phyloP scores from a whole-genome alignment of 2,329 filamentous ascomycete genomes.

The Magnaporthales sp. region DNA sequence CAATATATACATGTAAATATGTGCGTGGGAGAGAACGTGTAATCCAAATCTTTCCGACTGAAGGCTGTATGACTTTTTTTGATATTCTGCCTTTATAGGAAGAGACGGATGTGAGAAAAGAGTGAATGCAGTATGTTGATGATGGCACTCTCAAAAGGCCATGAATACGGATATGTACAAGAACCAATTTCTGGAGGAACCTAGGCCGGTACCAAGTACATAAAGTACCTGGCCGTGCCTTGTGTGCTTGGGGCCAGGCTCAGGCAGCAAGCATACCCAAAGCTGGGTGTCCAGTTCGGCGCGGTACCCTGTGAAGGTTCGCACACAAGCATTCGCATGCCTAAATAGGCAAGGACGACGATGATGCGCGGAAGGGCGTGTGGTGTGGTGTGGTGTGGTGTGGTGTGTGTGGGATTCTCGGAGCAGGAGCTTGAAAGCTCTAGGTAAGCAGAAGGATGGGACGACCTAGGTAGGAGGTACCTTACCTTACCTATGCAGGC shows the following conservation, averaged over 20 bases:
- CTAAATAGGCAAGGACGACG: neutral
- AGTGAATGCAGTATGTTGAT: neutral
- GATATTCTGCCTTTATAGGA: neutral
- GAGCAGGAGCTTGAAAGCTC: neutral
- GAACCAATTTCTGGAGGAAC: neutral
- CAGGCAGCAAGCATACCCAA: neutral
- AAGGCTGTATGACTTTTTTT: neutral
- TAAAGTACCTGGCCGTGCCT: neutral
- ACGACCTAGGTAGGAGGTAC: neutral
- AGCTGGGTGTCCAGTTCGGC: constrained; percentile 6
- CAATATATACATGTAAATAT: neutral
- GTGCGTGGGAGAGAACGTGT: neutral
- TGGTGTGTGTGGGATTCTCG: neutral
- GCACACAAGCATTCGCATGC: neutral
- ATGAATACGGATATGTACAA: neutral
- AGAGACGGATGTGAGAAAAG: neutral
- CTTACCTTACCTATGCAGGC: neutral
- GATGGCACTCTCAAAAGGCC: neutral
- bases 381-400: constrained; percentile 3
- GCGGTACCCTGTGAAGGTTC: neutral
- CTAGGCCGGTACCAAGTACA: neutral
- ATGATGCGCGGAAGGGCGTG: neutral
- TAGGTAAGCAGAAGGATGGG: constrained; percentile 7
- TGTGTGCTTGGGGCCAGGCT: neutral
- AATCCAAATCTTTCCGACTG: neutral